Evolutionary conservation across 441 rosid genomes (phyloP), one percentile per base, ranked within the genome.

Genomic region (Breynia disticha): DNA sequence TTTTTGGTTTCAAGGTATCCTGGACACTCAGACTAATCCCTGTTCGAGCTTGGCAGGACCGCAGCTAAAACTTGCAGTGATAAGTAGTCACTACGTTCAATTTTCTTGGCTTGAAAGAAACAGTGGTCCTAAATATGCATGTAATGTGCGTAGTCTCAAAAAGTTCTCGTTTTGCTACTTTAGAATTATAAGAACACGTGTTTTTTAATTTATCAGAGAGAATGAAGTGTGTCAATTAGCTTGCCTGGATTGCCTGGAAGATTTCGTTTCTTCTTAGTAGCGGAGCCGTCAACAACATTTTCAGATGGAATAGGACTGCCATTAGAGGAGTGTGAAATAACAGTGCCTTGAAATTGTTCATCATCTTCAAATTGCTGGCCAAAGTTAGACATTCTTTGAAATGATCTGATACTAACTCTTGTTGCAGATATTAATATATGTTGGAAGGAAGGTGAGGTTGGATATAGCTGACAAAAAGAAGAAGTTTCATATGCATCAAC

Each of bases 201-300:
- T 5, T 28, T 28, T 28, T 28, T n/a, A 5, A 28, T 28, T 28
- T 28, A 28, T 0, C 35, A 28, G 35, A 28, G 8, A 28, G 8
- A 28, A 28, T 28, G 35, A 28, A 28, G 20, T 15, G 0, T 16
- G 46, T 41, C 11, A 15, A 41, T 19, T 28, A 28, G 54, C 75
- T 74, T 72, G 73, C 89, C 86, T 63, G 80, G 86, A 57, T 79
- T 76, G 17, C 84, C 86, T 0, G 84, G 83, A 60, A 79, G 82
- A 66, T 74, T 78, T 59, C 82, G 62, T 59, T 78, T 82, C 72
- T 63, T 79, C 63, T 68, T 79, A 55, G 61, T 48, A 24, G 58
- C 42, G 22, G 72, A 68, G 17, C 60, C 69, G 21, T 72, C 75
- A 5, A 38, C 50, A 12, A 68, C 53, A 46, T 60, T 56, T n/a